Percentiles rank a stretch among this genome's conserved stretches.
phyloP scores from a whole-genome alignment of 371 early-diverging fungal species.

The Mucor lusitanicus region DNA sequence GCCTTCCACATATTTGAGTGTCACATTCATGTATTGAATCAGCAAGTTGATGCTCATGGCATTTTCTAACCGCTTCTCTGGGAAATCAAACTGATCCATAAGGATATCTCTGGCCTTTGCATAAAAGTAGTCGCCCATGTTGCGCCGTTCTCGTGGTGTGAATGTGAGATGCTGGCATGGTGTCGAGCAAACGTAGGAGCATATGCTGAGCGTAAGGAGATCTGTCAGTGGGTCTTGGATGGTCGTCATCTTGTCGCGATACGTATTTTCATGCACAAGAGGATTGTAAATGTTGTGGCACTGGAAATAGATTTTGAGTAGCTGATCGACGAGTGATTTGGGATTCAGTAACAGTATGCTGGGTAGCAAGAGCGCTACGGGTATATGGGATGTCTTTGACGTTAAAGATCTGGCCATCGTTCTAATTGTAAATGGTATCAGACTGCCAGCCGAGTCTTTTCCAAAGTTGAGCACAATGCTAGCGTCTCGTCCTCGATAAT shows the following conservation, averaged over 20 bases:
- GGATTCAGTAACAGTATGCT: background rate
- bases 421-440: conserved; percentile 1
- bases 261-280: conserved; percentile 13
- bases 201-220: conserved; percentile 10
- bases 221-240: conserved; percentile 4
- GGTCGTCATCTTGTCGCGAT: background rate
- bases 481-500: background rate
- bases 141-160: background rate
- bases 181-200: conserved; percentile 10
- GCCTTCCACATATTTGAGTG: conserved; percentile 9
- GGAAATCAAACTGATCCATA: conserved; percentile 20
- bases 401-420: background rate
- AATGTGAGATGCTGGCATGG: conserved; percentile 10
- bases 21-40: conserved; percentile 8
- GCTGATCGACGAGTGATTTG: background rate
- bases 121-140: conserved; percentile 19
- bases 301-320: conserved; percentile 9
- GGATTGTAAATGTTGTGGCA: conserved; percentile 13
- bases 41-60: conserved; percentile 11
- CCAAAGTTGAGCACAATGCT: background rate
- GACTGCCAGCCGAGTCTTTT: background rate
- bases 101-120: conserved; percentile 10
- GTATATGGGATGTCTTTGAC: background rate
- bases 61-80: conserved; percentile 23
- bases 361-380: background rate